These are phyloP conservation scores for Takashimella koratensis DNA, from an alignment of 1,284 basidiomycete species.

Conservation along the genomic window DNA sequence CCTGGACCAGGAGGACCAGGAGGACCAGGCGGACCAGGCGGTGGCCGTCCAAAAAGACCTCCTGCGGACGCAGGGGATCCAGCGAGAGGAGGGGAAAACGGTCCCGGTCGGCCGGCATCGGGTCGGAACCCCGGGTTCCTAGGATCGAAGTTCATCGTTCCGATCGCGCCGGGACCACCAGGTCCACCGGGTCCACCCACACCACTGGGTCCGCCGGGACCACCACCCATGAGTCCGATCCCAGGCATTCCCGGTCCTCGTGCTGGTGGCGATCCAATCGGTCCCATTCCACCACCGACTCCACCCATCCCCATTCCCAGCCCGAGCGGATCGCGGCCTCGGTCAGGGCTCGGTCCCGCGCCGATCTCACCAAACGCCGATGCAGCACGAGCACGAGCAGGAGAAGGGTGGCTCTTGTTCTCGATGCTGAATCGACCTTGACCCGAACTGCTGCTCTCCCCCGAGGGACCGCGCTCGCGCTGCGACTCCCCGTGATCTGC, in stretches of 20 bases:
- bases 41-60: background rate
- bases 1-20: conserved; percentile 45
- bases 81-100: background rate
- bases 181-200: too few relatives aligned
- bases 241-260: background rate
- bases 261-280: background rate
- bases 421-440: conserved; percentile 24
- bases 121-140: background rate
- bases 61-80: background rate
- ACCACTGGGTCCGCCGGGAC: too few relatives aligned
- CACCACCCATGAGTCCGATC: background rate
- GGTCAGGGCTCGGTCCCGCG: background rate
- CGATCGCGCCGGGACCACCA: conserved; percentile 16
- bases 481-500: conserved; percentile 8
- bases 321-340: background rate
- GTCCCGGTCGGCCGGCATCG: background rate
- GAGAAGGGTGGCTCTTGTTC: background rate
- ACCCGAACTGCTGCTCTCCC: conserved; percentile 16
- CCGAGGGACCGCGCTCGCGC: conserved; percentile 12
- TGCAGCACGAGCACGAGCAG: conserved; percentile 7
- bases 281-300: background rate
- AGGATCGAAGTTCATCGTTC: conserved; percentile 11
- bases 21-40: conserved; percentile 14
- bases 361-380: background rate
- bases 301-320: background rate